phyloP scores from a whole-genome alignment of 2,329 filamentous ascomycete genomes.

The Fusarium sp. region DNA sequence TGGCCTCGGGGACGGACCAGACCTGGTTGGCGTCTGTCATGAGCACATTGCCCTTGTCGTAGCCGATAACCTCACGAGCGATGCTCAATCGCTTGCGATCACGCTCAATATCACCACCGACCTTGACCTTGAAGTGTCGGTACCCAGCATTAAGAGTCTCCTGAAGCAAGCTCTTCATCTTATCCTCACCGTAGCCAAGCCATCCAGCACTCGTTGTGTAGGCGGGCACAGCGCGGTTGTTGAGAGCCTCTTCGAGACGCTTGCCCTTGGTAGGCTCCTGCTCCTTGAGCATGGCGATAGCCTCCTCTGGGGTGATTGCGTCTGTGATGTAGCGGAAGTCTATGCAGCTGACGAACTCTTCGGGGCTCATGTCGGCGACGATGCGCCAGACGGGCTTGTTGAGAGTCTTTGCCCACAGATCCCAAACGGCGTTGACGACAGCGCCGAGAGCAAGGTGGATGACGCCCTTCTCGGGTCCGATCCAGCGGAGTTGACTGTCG shows the following conservation, averaged over 20 bases:
- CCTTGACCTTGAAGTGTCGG: constrained; percentile 91
- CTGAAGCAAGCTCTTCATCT: constrained; percentile 80
- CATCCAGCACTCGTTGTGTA: constrained; percentile 93
- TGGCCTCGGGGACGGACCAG: constrained; percentile 91
- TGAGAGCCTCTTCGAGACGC: constrained; percentile 79
- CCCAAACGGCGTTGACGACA: constrained; percentile 92
- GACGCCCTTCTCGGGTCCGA: constrained; percentile 93
- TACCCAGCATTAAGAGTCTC: constrained; percentile 84
- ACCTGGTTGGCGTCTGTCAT: constrained; percentile 97
- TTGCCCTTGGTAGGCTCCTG: constrained; percentile 75
- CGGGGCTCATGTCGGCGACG: constrained; percentile 88
- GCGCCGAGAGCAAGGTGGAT: constrained; percentile 92
- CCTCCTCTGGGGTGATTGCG: constrained; percentile 88
- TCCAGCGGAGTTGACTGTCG: constrained; percentile 92
- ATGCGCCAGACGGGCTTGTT: constrained; percentile 92
- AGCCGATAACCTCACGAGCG: constrained; percentile 83
- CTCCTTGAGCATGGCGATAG: constrained; percentile 75
- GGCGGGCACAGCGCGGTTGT: constrained; percentile 82
- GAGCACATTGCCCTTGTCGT: constrained; percentile 83
- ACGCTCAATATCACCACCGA: constrained; percentile 78
- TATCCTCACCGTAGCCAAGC: constrained; percentile 90
- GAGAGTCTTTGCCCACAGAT: constrained; percentile 91
- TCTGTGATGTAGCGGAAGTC: constrained; percentile 97
- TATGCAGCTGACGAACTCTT: constrained; percentile 88
- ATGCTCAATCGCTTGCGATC: constrained; percentile 78